Percentiles rank a stretch among this genome's conserved stretches.
Conservation (phyloP, 2,329 filamentous ascomycete species). For the Penicillium frequentans region DNA sequence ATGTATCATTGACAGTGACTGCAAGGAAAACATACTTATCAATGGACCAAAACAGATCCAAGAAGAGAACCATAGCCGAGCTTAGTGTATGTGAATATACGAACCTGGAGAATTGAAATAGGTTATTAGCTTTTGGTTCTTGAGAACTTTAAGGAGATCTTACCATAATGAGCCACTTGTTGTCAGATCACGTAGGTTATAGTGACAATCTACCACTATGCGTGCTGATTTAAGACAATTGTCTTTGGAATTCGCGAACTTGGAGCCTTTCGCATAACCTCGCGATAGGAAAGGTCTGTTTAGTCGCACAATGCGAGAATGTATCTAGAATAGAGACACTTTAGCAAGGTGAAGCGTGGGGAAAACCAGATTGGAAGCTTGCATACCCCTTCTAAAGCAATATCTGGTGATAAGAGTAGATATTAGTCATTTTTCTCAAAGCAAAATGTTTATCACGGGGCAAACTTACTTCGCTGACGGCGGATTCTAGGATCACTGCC, state of each 20-base stretch:
- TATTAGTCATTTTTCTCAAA: neutral
- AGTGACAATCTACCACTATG: neutral
- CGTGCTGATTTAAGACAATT: neutral
- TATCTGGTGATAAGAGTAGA: neutral
- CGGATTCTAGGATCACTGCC: neutral
- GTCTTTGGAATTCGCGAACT: neutral
- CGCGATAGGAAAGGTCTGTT: neutral
- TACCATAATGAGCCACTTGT: neutral
- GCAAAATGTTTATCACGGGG: neutral
- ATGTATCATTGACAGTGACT: too few species aligned
- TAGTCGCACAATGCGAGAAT: neutral
- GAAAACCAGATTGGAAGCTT: too few species aligned
- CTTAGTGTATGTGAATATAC: neutral
- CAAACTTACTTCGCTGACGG: neutral
- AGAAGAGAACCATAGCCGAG: neutral
- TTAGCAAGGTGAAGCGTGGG: neutral
- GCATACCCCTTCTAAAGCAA: neutral
- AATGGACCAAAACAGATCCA: slow-evolving; percentile 1
- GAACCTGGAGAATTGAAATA: neutral
- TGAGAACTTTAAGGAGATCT: neutral
- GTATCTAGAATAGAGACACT: neutral
- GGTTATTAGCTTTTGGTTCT: neutral
- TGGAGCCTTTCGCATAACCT: neutral
- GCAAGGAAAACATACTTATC: neutral
- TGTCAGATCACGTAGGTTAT: neutral